Percentiles rank a stretch among this genome's conserved stretches.
phyloP scores from a whole-genome alignment of 305 asterid species.

The Plantago lanceolata region DNA sequence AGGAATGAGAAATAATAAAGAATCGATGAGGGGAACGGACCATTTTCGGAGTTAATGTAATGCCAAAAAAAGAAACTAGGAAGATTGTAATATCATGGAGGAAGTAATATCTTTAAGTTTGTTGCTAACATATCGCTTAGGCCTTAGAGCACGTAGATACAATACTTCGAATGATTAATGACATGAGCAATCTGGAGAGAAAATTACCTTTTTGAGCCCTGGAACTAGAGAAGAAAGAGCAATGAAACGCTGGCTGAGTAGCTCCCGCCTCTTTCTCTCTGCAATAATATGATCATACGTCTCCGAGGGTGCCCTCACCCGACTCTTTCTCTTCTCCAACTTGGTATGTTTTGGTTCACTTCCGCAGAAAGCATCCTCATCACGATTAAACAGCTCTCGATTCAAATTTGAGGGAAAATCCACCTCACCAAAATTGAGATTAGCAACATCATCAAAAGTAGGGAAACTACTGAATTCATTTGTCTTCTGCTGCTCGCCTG shows the following conservation, averaged over 20 bases:
- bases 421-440: slow-evolving; percentile 21
- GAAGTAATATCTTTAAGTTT: too few relatives aligned
- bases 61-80: too few relatives aligned
- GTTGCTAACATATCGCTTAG: too few relatives aligned
- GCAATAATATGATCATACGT: slow-evolving; percentile 61
- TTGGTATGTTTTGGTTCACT: neutral
- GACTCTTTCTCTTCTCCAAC: slow-evolving; percentile 17
- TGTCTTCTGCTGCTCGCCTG: slow-evolving; percentile 4
- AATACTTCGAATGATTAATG: neutral
- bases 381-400: too few relatives aligned
- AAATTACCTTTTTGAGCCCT: slow-evolving; percentile 53
- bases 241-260: slow-evolving; percentile 52
- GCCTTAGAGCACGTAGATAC: neutral
- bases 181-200: neutral
- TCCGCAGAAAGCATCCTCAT: neutral
- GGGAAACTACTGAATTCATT: slow-evolving; percentile 6
- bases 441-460: neutral
- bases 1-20: too few relatives aligned
- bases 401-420: too few relatives aligned
- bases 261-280: slow-evolving; percentile 60
- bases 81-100: too few relatives aligned
- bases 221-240: slow-evolving; percentile 56
- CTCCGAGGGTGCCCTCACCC: slow-evolving; percentile 29
- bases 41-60: too few relatives aligned
- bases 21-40: too few relatives aligned